Evolutionary conservation across 2,329 filamentous ascomycete genomes (phyloP).

Genomic region (Arthrobotrys pseudoclavata): DNA sequence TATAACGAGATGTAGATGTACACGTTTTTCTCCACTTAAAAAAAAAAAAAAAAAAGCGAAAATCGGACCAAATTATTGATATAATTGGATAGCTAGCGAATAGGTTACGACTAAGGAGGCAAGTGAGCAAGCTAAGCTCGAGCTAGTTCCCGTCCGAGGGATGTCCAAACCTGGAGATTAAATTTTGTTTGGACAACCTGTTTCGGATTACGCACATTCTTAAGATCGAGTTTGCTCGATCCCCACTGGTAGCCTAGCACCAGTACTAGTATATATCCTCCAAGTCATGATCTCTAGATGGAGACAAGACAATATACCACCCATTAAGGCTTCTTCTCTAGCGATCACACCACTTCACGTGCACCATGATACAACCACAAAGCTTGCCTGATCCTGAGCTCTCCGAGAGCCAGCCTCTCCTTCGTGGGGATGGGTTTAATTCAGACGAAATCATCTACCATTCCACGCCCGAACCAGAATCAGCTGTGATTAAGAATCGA

Average conservation of each 20-base stretch:
- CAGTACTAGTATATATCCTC: constrained; percentile 6
- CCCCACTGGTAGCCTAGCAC: neutral
- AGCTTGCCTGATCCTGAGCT: constrained; percentile 5
- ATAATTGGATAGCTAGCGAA: constrained; percentile 12
- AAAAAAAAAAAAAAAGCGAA: neutral
- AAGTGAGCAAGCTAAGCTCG: constrained; percentile 11
- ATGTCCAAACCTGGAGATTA: constrained; percentile 5
- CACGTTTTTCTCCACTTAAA: neutral
- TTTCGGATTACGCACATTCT: constrained; percentile 8
- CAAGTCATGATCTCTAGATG: neutral
- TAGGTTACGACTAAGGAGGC: constrained; percentile 22
- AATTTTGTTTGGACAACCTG: constrained; percentile 10
- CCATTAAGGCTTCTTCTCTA: neutral
- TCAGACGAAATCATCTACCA: constrained; percentile 15
- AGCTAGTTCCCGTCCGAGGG: neutral
- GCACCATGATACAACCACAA: constrained; percentile 41
- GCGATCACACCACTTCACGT: neutral
- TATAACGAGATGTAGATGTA: neutral
- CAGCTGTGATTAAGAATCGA: constrained; percentile 1
- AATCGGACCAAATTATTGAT: neutral
- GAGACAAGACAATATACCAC: neutral
- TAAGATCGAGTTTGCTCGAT: neutral
- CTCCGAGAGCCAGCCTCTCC: constrained; percentile 32
- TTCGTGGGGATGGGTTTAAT: neutral
- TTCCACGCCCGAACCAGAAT: constrained; percentile 4